Conservation (phyloP, 1,284 basidiomycete genomes). For the Veloboletus limbatus region DNA sequence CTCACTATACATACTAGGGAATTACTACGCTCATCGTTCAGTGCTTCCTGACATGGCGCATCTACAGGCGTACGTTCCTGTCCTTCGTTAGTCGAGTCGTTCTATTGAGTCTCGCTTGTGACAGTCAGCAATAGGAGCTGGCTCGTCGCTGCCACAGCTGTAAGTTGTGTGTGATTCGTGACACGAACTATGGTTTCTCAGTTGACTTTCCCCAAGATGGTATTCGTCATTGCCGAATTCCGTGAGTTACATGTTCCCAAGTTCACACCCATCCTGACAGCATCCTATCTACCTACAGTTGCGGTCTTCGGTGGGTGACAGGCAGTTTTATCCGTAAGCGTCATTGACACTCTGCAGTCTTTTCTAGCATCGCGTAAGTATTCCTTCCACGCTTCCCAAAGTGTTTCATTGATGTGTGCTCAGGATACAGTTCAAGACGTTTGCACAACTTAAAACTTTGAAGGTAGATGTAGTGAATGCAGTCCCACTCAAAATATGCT, state of each 20-base stretch:
- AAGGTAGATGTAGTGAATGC: conserved; percentile 20
- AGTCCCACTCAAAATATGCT: neutral
- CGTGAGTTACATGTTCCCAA: no score
- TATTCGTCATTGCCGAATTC: conserved; percentile 49
- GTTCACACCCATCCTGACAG: no score
- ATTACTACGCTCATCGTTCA: conserved; percentile 39
- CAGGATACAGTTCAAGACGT: conserved; percentile 36
- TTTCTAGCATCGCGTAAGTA: conserved; percentile 41
- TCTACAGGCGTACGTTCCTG: conserved; percentile 27
- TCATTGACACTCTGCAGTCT: conserved; percentile 35
- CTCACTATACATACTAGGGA: conserved; percentile 14
- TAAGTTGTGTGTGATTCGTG: conserved; percentile 3
- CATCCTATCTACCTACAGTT: no score
- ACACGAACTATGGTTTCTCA: neutral
- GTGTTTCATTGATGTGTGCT: conserved; percentile 17
- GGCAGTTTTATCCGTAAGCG: neutral
- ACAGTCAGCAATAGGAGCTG: conserved; percentile 29
- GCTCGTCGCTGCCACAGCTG: conserved; percentile 4
- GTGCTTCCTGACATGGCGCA: conserved; percentile 30
- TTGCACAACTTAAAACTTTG: conserved; percentile 33
- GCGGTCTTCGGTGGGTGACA: conserved; percentile 23
- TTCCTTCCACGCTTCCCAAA: no score
- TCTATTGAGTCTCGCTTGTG: neutral
- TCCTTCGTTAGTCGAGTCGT: neutral
- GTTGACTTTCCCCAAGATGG: conserved; percentile 8